These are phyloP conservation scores for Acorus calamus DNA, from an alignment of 106 monocot genomes.

Conservation along the genomic window DNA sequence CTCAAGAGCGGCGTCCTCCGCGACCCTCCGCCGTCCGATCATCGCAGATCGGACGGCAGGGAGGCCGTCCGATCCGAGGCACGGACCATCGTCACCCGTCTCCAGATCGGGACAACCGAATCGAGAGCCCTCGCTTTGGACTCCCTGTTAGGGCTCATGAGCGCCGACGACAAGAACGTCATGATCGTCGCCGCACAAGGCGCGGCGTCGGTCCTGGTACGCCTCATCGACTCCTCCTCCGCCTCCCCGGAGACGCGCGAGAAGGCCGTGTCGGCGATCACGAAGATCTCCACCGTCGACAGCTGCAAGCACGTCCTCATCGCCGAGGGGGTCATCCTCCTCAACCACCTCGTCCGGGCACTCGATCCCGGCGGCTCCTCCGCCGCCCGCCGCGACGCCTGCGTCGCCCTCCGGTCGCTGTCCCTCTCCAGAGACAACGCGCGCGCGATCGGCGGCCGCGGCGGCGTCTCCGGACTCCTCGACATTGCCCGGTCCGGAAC, in stretches of 20 bases:
- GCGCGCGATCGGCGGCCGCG: slow-evolving; percentile 40
- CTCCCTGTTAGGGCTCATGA: slow-evolving; percentile 20
- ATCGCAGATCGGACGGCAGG: neutral
- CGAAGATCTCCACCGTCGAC: slow-evolving; percentile 40
- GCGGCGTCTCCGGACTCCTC: slow-evolving; percentile 50
- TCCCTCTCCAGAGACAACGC: slow-evolving; percentile 50
- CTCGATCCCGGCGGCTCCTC: slow-evolving; percentile 42
- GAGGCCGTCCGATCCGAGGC: slow-evolving; percentile 21
- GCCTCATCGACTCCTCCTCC: slow-evolving; percentile 36
- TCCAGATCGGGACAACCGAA: slow-evolving; percentile 41
- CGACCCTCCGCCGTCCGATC: slow-evolving; percentile 2
- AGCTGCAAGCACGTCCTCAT: slow-evolving; percentile 36
- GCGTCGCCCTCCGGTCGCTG: slow-evolving; percentile 40
- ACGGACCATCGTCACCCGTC: slow-evolving; percentile 31
- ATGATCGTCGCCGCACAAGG: slow-evolving; percentile 29
- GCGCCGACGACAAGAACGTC: slow-evolving; percentile 41
- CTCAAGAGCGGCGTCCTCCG: slow-evolving; percentile 19
- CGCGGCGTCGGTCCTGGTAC: slow-evolving; percentile 34
- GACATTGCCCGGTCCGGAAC: slow-evolving; percentile 55
- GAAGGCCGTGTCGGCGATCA: slow-evolving; percentile 33
- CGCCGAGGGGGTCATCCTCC: slow-evolving; percentile 39
- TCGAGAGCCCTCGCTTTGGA: slow-evolving; percentile 29
- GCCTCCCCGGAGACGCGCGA: slow-evolving; percentile 18
- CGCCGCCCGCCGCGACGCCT: slow-evolving; percentile 35
- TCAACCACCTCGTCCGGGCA: slow-evolving; percentile 45